Base-by-base conservation (phyloP, 768 basidiomycete genomes). In the Pleurotus giganteus region DNA sequence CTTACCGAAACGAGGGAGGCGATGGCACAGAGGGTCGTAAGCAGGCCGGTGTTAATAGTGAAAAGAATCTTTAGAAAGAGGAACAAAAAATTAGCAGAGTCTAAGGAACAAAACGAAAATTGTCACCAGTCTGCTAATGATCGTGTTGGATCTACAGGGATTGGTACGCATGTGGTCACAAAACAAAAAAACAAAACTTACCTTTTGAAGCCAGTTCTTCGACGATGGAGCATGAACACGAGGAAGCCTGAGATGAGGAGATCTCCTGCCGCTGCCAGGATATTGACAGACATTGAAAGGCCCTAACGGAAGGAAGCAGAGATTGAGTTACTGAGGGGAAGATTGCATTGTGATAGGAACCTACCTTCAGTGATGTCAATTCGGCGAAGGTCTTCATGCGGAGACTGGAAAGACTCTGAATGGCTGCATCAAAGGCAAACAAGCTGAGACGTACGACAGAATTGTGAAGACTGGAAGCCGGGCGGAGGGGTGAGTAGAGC, bases 1-100 rank as follows among this genome's bases (percentile, higher is more conserved):
- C 75, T 59, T 51, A 79, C 82, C 21, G 78, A 78, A 24, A 83
- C 69, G 26, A 85, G 67, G 15, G 83, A 84, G 45, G 74, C 75
- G 29, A 84, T 65, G 2, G 84, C 84, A 56, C 79, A 83, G 0
- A 82, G 43, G 57, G 82, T 81, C 67, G 74, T 76, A 23, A 76
- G 51, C 37, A 67, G 47, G 51, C 74, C 73, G 9, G 74, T 76
- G 56, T 78, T 78, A 58, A 81, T 61, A 29, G 70, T 66, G 60
- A 75, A 81, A 6, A 76, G 12, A 26, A 77, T 75, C 78, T 76
- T 58, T 13, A 26, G 36, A 34, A 29, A 24, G 34, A 24, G 9
- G 47, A 29, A 15, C 13, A 17, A 36, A 8, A 6, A 13, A 32
- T 1, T 31, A 23, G 26, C 32, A 23, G 1, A 23, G 44, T 32